phyloP scores from a whole-genome alignment of 371 early-diverging fungal genomes.

The Coemansia sp. region DNA sequence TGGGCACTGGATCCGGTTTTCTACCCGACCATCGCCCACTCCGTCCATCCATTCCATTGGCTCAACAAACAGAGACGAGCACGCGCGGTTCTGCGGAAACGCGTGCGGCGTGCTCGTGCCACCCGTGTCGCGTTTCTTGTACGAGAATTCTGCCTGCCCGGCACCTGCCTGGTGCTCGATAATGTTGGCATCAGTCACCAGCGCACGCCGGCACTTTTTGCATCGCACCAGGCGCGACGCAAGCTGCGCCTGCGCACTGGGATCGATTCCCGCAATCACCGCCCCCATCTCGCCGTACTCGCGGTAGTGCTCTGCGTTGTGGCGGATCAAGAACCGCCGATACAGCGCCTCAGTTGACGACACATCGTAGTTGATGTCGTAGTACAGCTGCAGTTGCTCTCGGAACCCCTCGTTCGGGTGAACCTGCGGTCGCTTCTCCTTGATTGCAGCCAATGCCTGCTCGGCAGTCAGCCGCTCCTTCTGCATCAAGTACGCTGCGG shows the following conservation, averaged over 20 bases:
- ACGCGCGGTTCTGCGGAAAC: slow-evolving; percentile 51
- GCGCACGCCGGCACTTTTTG: slow-evolving; percentile 46
- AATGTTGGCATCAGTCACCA: slow-evolving; percentile 53
- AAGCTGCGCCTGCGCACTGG: slow-evolving; percentile 1
- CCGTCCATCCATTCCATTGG: slow-evolving; percentile 83
- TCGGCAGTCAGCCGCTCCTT: slow-evolving; percentile 48
- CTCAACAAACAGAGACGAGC: slow-evolving; percentile 82
- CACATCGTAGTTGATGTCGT: slow-evolving; percentile 61
- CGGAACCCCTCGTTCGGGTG: slow-evolving; percentile 76
- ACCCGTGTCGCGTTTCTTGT: slow-evolving; percentile 64
- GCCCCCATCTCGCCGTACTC: slow-evolving; percentile 32
- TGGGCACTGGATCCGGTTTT: slow-evolving; percentile 80
- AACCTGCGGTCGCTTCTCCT: slow-evolving; percentile 58
- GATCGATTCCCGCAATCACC: slow-evolving; percentile 26
- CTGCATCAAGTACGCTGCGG: slow-evolving; percentile 72
- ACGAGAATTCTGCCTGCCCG: slow-evolving; percentile 72
- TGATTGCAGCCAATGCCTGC: slow-evolving; percentile 60
- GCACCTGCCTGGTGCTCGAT: slow-evolving; percentile 71
- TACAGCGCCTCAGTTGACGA: slow-evolving; percentile 62
- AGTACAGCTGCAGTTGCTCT: slow-evolving; percentile 66
- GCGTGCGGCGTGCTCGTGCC: slow-evolving; percentile 44
- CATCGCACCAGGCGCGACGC: slow-evolving; percentile 31
- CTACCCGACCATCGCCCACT: slow-evolving; percentile 58
- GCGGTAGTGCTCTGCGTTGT: slow-evolving; percentile 35
- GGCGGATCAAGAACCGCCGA: slow-evolving; percentile 67